These are phyloP conservation scores for Monotropa hypopitys DNA, from an alignment of 179 eudicot species.

Conservation along the genomic window DNA sequence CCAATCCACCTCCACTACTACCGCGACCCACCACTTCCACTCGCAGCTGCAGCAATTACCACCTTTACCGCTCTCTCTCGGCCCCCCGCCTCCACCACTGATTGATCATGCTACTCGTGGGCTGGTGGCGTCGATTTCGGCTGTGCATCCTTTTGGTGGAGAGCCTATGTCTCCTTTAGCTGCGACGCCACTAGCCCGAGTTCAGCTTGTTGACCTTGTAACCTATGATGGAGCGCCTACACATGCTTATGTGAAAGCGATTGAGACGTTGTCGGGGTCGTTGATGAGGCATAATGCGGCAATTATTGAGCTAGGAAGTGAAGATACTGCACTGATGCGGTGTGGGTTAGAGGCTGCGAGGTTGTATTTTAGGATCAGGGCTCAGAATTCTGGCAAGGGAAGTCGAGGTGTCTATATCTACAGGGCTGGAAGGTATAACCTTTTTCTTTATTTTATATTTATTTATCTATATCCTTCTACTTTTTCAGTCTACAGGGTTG, in stretches of 20 bases:
- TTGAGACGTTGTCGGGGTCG: slow-evolving; percentile 55
- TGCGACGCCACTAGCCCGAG: slow-evolving; percentile 18
- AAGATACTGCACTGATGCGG: slow-evolving; percentile 53
- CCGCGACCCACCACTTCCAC: slow-evolving; percentile 15
- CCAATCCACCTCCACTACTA: not conserved
- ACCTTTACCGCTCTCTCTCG: slow-evolving; percentile 19
- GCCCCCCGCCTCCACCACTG: slow-evolving; percentile 1
- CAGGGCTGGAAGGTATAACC: slow-evolving; percentile 66
- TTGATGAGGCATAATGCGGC: slow-evolving; percentile 60
- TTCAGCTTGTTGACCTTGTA: slow-evolving; percentile 48
- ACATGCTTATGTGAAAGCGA: slow-evolving; percentile 40
- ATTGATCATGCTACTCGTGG: slow-evolving; percentile 10
- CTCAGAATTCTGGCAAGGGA: slow-evolving; percentile 23
- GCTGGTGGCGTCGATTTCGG: slow-evolving; percentile 10
- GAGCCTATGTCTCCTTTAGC: not conserved
- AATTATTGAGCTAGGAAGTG: slow-evolving; percentile 46
- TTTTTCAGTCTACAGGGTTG: no score
- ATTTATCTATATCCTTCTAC: not conserved
- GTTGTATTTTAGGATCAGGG: slow-evolving; percentile 46
- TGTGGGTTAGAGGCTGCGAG: slow-evolving; percentile 65
- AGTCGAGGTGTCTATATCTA: slow-evolving; percentile 48
- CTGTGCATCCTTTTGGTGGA: not conserved
- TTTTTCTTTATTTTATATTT: not conserved
- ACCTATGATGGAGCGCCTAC: slow-evolving; percentile 57
- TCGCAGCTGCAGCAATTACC: not conserved